phyloP scores from a whole-genome alignment of 1,139 yeast species.

The Tardiomyces blankii region DNA sequence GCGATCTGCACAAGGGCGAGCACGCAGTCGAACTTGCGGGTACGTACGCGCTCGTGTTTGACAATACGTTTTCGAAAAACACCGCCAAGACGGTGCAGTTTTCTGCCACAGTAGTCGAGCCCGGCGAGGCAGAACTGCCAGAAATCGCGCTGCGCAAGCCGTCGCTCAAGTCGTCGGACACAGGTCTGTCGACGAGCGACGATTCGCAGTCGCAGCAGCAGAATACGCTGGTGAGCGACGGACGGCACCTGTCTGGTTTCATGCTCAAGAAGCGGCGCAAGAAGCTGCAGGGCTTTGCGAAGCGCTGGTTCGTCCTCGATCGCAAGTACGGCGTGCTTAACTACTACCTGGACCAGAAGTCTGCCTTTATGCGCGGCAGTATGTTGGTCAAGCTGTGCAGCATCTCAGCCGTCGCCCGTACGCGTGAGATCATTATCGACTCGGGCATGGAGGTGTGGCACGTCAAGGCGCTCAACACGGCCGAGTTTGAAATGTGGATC shows the following conservation, averaged over 20 bases:
- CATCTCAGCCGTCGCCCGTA: slow-evolving; percentile 63
- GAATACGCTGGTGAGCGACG: slow-evolving; percentile 18
- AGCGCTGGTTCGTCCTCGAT: slow-evolving; percentile 75
- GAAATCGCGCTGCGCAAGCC: background rate
- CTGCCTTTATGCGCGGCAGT: slow-evolving; percentile 71
- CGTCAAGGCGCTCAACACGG: slow-evolving; percentile 51
- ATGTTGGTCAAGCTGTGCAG: slow-evolving; percentile 79
- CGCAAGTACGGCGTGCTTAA: slow-evolving; percentile 73
- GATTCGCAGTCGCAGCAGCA: background rate
- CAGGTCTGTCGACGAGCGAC: background rate
- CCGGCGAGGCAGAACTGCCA: background rate
- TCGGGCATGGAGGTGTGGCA: slow-evolving; percentile 97
- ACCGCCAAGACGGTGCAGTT: slow-evolving; percentile 74
- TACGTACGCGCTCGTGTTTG: slow-evolving; percentile 79
- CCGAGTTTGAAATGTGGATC: slow-evolving; percentile 75
- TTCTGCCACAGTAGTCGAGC: slow-evolving; percentile 4
- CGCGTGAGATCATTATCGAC: slow-evolving; percentile 67
- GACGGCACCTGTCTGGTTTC: slow-evolving; percentile 61
- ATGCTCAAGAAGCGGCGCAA: slow-evolving; percentile 69
- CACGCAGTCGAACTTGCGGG: slow-evolving; percentile 44
- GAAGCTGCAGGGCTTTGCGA: slow-evolving; percentile 77
- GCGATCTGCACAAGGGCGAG: slow-evolving; percentile 38
- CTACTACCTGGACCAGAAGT: slow-evolving; percentile 63
- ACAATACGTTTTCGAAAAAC: slow-evolving; percentile 82
- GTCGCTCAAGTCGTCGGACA: background rate